These are phyloP conservation scores for Phialophora chinensis DNA, from an alignment of 2,329 filamentous ascomycete species.

Conservation along the genomic window DNA sequence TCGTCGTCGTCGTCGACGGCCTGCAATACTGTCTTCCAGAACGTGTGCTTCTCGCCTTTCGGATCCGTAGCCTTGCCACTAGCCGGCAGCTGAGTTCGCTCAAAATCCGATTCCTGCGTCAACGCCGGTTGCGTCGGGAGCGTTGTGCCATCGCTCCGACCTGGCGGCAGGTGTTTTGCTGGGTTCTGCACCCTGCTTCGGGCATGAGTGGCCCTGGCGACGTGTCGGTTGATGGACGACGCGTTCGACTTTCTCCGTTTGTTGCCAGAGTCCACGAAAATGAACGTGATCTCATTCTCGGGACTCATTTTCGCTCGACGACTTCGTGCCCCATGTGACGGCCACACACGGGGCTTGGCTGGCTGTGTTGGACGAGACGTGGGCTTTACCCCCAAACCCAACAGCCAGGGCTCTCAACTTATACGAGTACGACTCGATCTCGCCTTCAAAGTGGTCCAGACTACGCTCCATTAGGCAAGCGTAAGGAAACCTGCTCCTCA, in stretches of 20 bases:
- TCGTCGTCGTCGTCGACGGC: background rate
- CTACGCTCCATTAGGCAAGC: background rate
- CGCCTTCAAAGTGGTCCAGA: background rate
- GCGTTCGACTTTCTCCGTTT: slow-evolving; percentile 1
- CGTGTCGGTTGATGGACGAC: slow-evolving; percentile 5
- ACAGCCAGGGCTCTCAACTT: background rate
- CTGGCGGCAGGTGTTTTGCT: background rate
- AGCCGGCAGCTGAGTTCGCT: background rate
- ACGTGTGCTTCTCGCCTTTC: background rate
- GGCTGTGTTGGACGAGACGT: background rate
- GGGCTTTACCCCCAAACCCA: too few relatives aligned
- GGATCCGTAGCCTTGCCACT: background rate
- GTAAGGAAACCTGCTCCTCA: background rate
- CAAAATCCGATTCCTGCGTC: background rate
- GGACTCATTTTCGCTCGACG: background rate
- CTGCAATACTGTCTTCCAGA: background rate
- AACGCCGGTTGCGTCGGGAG: background rate
- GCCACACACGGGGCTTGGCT: background rate
- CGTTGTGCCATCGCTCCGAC: background rate
- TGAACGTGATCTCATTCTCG: background rate
- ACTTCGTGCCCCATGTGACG: background rate
- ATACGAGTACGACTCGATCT: background rate
- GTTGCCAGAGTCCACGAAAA: background rate
- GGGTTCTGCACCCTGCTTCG: background rate
- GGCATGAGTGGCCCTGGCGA: background rate